Percentiles rank a stretch among this genome's conserved stretches.
These are phyloP conservation scores for Physcia stellaris DNA, from an alignment of 495 filamentous ascomycete species.

Conservation along the genomic window DNA sequence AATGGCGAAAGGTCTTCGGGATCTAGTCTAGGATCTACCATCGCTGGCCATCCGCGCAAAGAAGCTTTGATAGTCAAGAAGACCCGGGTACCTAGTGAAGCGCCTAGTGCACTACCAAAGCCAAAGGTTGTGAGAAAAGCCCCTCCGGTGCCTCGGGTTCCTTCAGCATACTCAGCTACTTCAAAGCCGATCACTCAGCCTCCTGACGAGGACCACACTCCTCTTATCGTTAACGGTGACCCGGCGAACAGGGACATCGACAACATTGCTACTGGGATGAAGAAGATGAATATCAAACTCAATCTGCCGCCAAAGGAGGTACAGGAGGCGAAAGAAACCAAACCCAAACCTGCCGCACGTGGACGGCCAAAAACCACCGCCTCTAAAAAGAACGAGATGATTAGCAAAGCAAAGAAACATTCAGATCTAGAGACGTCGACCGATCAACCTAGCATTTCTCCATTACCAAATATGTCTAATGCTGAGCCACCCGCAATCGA, in stretches of 20 bases:
- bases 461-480: too few relatives aligned
- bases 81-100: conserved; percentile 24
- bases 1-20: conserved; percentile 14
- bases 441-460: too few relatives aligned
- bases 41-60: conserved; percentile 21
- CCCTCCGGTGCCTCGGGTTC: conserved; percentile 33
- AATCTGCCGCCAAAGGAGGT: conserved; percentile 60
- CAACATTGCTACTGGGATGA: conserved; percentile 49
- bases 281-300: conserved; percentile 55
- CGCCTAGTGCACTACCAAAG: conserved; percentile 34
- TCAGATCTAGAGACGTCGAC: too few relatives aligned
- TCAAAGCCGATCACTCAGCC: conserved; percentile 4
- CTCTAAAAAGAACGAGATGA: conserved; percentile 12
- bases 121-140: conserved; percentile 27
- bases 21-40: conserved; percentile 23
- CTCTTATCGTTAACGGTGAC: conserved; percentile 5
- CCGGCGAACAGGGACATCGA: conserved; percentile 39
- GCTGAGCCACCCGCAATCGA: too few relatives aligned
- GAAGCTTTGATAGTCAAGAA: conserved; percentile 30
- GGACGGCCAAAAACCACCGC: conserved; percentile 17
- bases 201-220: background rate
- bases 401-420: too few relatives aligned
- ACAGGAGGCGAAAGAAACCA: conserved; percentile 43
- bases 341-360: conserved; percentile 20
- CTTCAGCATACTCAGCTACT: conserved; percentile 21